phyloP scores from a whole-genome alignment of 768 basidiomycete species.

The Mycena polygramma region DNA sequence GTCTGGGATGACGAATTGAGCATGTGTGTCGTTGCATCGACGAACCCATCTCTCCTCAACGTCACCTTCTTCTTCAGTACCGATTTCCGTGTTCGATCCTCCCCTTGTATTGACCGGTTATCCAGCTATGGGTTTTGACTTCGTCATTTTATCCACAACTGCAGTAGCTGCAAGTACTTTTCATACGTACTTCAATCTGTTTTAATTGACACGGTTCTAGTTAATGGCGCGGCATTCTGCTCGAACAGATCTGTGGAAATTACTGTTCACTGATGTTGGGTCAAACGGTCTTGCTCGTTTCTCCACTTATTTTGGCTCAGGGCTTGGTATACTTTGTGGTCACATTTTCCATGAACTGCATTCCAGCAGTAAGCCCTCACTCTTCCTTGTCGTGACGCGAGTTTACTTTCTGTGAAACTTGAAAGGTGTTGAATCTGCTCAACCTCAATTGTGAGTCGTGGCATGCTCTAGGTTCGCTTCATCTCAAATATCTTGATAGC shows the following conservation, averaged over 20 bases:
- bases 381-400: conserved; percentile 14
- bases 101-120: conserved; percentile 12
- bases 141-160: conserved; percentile 70
- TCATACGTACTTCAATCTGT: not conserved
- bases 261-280: conserved; percentile 72
- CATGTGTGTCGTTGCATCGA: conserved; percentile 65
- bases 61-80: conserved; percentile 78
- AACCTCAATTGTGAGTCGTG: conserved; percentile 66
- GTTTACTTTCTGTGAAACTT: not conserved
- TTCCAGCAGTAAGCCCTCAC: conserved; percentile 70
- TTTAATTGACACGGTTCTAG: conserved; percentile 11
- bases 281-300: not conserved
- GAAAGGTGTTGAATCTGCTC: conserved; percentile 68
- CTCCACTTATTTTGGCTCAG: conserved; percentile 1
- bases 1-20: conserved; percentile 57
- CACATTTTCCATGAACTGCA: conserved; percentile 73
- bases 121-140: conserved; percentile 78
- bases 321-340: conserved; percentile 79
- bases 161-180: conserved; percentile 57
- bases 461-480: conserved; percentile 1
- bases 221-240: conserved; percentile 60
- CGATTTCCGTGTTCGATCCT: not conserved
- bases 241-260: conserved; percentile 72
- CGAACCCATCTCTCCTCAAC: conserved; percentile 70
- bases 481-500: conserved; percentile 47